phyloP scores from a whole-genome alignment of 2,329 filamentous ascomycete genomes.

The Cordyceps pruinosa region DNA sequence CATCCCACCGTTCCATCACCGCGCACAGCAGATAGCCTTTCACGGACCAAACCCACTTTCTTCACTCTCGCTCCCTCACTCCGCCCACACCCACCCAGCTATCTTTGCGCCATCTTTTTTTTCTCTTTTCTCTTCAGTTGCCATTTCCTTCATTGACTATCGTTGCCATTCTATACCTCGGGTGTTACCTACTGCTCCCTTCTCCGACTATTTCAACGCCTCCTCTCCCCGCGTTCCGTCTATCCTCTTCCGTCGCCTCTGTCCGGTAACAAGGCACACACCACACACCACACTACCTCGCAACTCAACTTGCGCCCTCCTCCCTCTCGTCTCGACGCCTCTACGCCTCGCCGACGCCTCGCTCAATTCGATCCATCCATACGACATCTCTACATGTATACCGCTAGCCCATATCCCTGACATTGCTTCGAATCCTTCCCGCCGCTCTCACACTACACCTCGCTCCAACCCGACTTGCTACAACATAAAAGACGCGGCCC shows the following conservation, averaged over 20 bases:
- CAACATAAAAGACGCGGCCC: not conserved
- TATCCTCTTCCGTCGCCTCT: not conserved
- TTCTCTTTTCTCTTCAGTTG: not conserved
- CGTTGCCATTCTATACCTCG: not conserved
- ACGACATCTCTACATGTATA: not conserved
- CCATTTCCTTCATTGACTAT: not conserved
- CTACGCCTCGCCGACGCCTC: not conserved
- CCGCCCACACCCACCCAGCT: slow-evolving; percentile 4
- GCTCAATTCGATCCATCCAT: not conserved
- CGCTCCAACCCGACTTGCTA: not conserved
- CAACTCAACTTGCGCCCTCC: not conserved
- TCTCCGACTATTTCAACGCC: not conserved
- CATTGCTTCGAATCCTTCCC: not conserved
- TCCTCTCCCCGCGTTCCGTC: not conserved
- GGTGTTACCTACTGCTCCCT: not conserved
- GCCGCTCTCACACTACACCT: not conserved
- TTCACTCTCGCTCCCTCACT: slow-evolving; percentile 1
- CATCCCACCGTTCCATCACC: not conserved
- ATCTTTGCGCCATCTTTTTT: not conserved
- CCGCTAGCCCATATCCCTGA: not conserved
- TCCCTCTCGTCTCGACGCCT: not conserved
- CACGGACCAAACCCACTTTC: not conserved
- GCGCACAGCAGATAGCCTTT: not conserved
- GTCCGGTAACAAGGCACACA: slow-evolving; percentile 1
- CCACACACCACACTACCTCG: not conserved